phyloP scores from a whole-genome alignment of 257 asterid genomes.

The Salvia splendens region DNA sequence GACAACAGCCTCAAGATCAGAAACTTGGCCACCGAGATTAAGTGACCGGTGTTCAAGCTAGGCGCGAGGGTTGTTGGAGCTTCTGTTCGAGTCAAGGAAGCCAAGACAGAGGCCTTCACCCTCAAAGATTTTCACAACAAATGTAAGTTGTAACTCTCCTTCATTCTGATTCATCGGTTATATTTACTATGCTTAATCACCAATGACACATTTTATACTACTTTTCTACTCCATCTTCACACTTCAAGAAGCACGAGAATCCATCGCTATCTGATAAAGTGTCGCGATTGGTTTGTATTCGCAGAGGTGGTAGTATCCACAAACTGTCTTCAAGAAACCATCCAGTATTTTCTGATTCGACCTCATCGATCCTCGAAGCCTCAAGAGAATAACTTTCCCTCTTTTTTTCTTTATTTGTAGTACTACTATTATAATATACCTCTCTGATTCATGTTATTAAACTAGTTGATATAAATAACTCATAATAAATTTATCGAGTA shows the following conservation, averaged over 20 bases:
- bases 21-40: too few species aligned
- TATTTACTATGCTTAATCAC: too few species aligned
- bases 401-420: too few species aligned
- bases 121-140: constrained; percentile 42
- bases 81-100: constrained; percentile 41
- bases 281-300: constrained; percentile 40
- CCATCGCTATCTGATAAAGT: constrained; percentile 55
- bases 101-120: constrained; percentile 41
- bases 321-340: constrained; percentile 38
- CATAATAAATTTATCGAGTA: too few species aligned
- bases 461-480: neutral
- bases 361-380: constrained; percentile 41
- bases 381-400: constrained; percentile 45
- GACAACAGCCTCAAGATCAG: too few species aligned
- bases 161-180: too few species aligned
- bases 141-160: too few species aligned
- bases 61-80: constrained; percentile 43
- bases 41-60: too few species aligned
- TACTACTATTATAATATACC: too few species aligned
- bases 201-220: too few species aligned
- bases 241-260: constrained; percentile 39
- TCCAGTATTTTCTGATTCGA: constrained; percentile 53
- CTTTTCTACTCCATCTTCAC: constrained; percentile 41
- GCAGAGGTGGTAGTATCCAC: constrained; percentile 30
- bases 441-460: neutral